These are phyloP conservation scores for Yamadazyma philogaea DNA, from an alignment of 805 yeast genomes.

Conservation along the genomic window DNA sequence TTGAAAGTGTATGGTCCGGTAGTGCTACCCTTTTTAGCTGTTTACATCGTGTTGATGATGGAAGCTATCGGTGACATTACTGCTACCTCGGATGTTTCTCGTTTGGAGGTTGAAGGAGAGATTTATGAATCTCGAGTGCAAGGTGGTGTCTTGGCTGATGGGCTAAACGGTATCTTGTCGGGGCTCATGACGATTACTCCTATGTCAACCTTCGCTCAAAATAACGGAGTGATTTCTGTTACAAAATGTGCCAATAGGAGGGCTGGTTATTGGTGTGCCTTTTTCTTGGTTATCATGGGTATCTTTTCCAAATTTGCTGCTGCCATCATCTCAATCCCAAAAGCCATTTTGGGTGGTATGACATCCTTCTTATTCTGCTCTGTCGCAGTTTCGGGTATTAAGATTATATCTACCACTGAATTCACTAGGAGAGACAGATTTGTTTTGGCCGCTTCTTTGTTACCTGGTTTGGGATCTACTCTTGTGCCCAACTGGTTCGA, in stretches of 20 bases:
- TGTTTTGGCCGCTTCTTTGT: slow-evolving; percentile 60
- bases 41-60: slow-evolving; percentile 79
- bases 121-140: slow-evolving; percentile 81
- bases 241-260: slow-evolving; percentile 87
- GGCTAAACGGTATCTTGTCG: slow-evolving; percentile 72
- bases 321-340: slow-evolving; percentile 65
- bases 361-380: slow-evolving; percentile 71
- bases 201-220: slow-evolving; percentile 89
- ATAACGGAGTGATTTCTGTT: slow-evolving; percentile 89
- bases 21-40: slow-evolving; percentile 81
- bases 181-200: slow-evolving; percentile 86
- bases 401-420: slow-evolving; percentile 57
- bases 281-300: slow-evolving; percentile 83
- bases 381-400: slow-evolving; percentile 72
- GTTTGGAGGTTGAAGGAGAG: slow-evolving; percentile 80
- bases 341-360: slow-evolving; percentile 74
- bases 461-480: slow-evolving; percentile 67
- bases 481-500: slow-evolving; percentile 65
- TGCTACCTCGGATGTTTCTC: slow-evolving; percentile 88
- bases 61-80: slow-evolving; percentile 95
- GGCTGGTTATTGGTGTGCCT: slow-evolving; percentile 77
- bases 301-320: slow-evolving; percentile 84
- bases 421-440: slow-evolving; percentile 74
- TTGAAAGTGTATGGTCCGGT: slow-evolving; percentile 78
- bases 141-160: slow-evolving; percentile 91